Evolutionary conservation across 2,329 filamentous ascomycete species (phyloP).

Genomic region (Zymoseptoria passerinii): DNA sequence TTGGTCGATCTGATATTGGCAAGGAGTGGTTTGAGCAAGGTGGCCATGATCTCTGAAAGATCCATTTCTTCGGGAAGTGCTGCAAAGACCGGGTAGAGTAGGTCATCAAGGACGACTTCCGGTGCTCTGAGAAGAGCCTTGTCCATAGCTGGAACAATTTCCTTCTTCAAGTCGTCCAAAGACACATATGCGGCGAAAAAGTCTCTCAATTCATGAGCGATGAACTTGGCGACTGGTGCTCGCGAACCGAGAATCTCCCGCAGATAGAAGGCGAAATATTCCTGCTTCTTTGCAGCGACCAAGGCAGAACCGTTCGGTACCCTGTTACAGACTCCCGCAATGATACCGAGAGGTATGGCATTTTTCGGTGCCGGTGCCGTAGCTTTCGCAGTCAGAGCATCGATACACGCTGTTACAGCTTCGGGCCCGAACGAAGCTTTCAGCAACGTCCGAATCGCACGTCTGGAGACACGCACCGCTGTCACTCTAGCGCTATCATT

Average conservation of each 20-base stretch:
- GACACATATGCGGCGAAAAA: slow-evolving; percentile 74
- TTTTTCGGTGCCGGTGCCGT: slow-evolving; percentile 58
- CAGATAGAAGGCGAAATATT: slow-evolving; percentile 73
- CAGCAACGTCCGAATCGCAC: slow-evolving; percentile 69
- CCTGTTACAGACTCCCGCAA: slow-evolving; percentile 78
- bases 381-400: slow-evolving; percentile 60
- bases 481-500: slow-evolving; percentile 55
- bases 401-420: slow-evolving; percentile 55
- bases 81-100: slow-evolving; percentile 64
- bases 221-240: slow-evolving; percentile 58
- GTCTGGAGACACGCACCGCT: slow-evolving; percentile 67
- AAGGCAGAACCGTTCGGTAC: slow-evolving; percentile 54
- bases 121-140: slow-evolving; percentile 83
- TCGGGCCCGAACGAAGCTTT: slow-evolving; percentile 52
- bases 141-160: slow-evolving; percentile 73
- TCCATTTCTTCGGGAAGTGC: slow-evolving; percentile 65
- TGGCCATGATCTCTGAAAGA: slow-evolving; percentile 63
- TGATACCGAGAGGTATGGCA: slow-evolving; percentile 69
- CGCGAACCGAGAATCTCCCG: slow-evolving; percentile 80
- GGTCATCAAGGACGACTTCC: slow-evolving; percentile 74
- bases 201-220: slow-evolving; percentile 65
- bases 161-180: slow-evolving; percentile 63
- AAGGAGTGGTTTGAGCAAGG: slow-evolving; percentile 76
- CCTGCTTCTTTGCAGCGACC: slow-evolving; percentile 57
- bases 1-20: slow-evolving; percentile 90